phyloP scores from a whole-genome alignment of 345 rosid genomes.

The Tarenaya hassleriana region DNA sequence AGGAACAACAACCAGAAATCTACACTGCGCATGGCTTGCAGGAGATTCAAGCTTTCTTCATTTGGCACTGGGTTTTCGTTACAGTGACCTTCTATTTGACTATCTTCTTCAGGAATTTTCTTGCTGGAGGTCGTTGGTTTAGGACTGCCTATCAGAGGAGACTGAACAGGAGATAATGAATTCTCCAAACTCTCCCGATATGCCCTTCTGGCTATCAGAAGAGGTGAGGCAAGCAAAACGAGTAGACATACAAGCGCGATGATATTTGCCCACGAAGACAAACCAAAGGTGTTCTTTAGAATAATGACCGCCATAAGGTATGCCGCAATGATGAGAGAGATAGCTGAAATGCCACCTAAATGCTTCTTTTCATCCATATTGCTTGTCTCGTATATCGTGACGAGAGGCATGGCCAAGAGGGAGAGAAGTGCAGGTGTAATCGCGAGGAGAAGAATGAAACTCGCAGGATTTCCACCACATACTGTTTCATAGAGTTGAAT shows the following conservation, averaged over 20 bases:
- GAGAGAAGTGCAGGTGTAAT: slow-evolving; percentile 50
- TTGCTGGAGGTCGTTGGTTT: slow-evolving; percentile 17
- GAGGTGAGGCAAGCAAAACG: slow-evolving; percentile 47
- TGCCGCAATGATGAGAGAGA: slow-evolving; percentile 49
- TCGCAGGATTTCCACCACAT: slow-evolving; percentile 45
- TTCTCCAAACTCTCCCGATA: slow-evolving; percentile 26
- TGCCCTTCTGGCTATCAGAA: slow-evolving; percentile 46
- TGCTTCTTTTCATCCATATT: slow-evolving; percentile 55
- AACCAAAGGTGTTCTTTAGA: slow-evolving; percentile 38
- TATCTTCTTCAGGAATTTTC: slow-evolving; percentile 24
- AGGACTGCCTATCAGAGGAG: slow-evolving; percentile 15
- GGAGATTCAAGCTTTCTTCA: slow-evolving; percentile 40
- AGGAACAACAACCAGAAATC: slow-evolving; percentile 72
- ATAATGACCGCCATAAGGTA: slow-evolving; percentile 55
- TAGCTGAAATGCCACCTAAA: slow-evolving; percentile 59
- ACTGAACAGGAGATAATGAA: slow-evolving; percentile 2
- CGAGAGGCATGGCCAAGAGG: slow-evolving; percentile 52
- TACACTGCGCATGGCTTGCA: slow-evolving; percentile 39
- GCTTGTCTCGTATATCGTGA: slow-evolving; percentile 43
- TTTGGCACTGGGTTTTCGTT: slow-evolving; percentile 1
- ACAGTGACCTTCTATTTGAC: slow-evolving; percentile 6
- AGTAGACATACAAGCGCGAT: slow-evolving; percentile 39
- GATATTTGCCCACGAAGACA: slow-evolving; percentile 44
- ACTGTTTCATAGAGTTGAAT: slow-evolving; percentile 57
- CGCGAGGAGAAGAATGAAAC: slow-evolving; percentile 67